Evolutionary conservation across 2,329 filamentous ascomycete species (phyloP).

Genomic region (Phialophora expanda): DNA sequence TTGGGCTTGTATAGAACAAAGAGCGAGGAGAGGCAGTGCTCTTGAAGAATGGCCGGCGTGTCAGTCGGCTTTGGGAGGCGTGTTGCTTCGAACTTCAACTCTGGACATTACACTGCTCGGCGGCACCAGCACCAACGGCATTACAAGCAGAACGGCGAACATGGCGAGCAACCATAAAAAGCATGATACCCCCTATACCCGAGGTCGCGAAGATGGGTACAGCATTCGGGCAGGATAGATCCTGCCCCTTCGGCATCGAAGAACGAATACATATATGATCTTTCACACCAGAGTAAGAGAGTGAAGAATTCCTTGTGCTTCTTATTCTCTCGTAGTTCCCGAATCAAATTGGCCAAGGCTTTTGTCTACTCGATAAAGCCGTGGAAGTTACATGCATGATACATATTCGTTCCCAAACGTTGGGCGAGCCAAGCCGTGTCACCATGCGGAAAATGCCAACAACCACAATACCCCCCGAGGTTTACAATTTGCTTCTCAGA

Average conservation of each 20-base stretch:
- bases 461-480: not conserved
- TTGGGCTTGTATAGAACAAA: not conserved
- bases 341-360: not conserved
- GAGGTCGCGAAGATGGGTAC: not conserved
- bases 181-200: not conserved
- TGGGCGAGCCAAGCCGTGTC: not conserved
- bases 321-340: not conserved
- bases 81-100: not conserved
- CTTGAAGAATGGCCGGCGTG: not conserved
- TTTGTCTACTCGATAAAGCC: not conserved
- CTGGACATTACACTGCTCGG: not conserved
- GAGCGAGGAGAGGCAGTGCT: not conserved
- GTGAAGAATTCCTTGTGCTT: not conserved
- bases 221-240: not conserved
- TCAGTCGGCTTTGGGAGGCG: not conserved
- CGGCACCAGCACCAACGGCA: not conserved
- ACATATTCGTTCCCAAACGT: not conserved
- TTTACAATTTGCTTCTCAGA: conserved; percentile 38
- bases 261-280: not conserved
- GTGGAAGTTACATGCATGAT: not conserved
- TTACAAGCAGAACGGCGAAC: not conserved
- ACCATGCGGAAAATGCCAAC: not conserved
- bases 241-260: not conserved
- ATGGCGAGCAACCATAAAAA: conserved; percentile 2
- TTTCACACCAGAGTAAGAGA: not conserved